Base-by-base conservation (phyloP, 139 green algal genomes). In the Limnomonas spitsbergensis region DNA sequence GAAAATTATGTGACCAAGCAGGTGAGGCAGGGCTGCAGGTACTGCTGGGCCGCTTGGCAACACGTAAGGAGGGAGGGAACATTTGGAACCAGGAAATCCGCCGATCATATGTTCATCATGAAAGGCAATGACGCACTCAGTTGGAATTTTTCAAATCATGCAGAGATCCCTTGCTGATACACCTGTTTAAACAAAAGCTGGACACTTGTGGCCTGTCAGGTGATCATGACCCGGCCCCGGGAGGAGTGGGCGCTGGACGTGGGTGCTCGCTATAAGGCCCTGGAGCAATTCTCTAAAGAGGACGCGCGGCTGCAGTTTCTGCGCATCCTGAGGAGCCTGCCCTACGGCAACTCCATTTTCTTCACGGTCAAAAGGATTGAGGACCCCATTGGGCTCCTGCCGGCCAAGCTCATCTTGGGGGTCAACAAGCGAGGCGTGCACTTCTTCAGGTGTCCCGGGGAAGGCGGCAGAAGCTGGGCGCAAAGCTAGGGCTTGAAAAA, bases 341-440 rank as follows among this genome's bases (percentile, higher is more conserved):
- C 95, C 9, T 99, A 99, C 80, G 96, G 94, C 78, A 89, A 88
- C 72, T 82, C 81, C 7, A 88, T 91, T 72, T 90, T 90, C 80
- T 89, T 92, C 52, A 40, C 81, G 0, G 83, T 95, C 4, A 92
- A 92, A 79, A 86, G 90, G 38, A 94, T 97, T 52, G 94, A 98
- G 78, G 95, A 98, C 85, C 95, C 95, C 38, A 98, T 98, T 53
- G 95, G 94, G 35, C 88, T 98, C 79, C 89, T 99, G 54, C 95
- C 95, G 1, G 89, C 89, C 20, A 94, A 93, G 81, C 87, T 98
- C 6, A 94, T 98, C 67, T 88, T 99, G 66, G 95, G 95, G 78
- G 97, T 99, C 86, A 99, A 99, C 90, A 98, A 98, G 86, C 89
- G 93, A 2, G 93, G 95, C 27, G 88, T 95, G 53, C 92, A 96